Base-by-base conservation (phyloP, 441 rosid genomes). In the Populus hybrid region DNA sequence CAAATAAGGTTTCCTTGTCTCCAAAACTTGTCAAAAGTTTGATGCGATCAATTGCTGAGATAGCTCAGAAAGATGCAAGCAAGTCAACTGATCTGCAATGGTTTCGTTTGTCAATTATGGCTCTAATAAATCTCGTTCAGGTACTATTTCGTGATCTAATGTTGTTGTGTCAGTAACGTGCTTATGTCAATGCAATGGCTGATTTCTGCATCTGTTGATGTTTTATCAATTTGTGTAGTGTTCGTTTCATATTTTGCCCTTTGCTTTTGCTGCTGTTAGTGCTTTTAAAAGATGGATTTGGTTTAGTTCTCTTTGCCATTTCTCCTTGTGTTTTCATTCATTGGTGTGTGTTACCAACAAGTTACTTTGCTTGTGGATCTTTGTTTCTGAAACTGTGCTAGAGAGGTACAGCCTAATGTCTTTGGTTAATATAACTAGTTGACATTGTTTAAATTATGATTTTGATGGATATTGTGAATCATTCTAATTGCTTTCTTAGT, bases 121-220 rank as follows among this genome's bases (percentile, higher is more conserved):
- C 94, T 45, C 78, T 94, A 81, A 84, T 94, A 76, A 93, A 87
- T 84, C 88, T 94, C 72, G 90, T 94, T 86, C 97, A 97, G 99
- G 99, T 97, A 87, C 71, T 35, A 69, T 59, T 42, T 53, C 38
- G 21, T 69, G 61, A 45, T 56, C 69, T 59, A 29, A 38, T 69
- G 28, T 40, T 42, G 23, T 24, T 77, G n/a, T 29, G n/a, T 36
- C 64, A 20, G 42, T 8, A 2, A 18, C 2, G n/a, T 53, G n/a
- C n/a, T 50, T 18, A 18, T 53, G 61, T 53, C 61, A 53, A 18
- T 16, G 8, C 69, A 65, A 24, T 9, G 69, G 31, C 33, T 16
- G 61, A 18, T 53, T 53, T 18, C 61, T 6, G 6, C 61, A 53
- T 53, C 9, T 16, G n/a, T 16, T 53, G n/a, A 16, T 35, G 18